Evolutionary conservation across 1,284 basidiomycete species (phyloP).

Genomic region (Papiliotrema nemorosa): DNA sequence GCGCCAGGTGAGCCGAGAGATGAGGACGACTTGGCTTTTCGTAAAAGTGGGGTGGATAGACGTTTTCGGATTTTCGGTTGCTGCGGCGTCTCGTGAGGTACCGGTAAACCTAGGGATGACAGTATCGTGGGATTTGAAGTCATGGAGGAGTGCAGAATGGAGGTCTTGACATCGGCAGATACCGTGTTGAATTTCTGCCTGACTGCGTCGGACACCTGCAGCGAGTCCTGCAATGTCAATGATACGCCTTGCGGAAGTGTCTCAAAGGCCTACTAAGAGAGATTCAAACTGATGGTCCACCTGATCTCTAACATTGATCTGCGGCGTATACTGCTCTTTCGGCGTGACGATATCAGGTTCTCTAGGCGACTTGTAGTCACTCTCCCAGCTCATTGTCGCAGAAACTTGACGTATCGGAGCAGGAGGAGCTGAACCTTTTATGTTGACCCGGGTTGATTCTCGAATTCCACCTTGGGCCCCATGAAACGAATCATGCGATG

Average conservation of each 20-base stretch:
- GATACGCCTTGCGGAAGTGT: neutral
- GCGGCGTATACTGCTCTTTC: slow-evolving; percentile 7
- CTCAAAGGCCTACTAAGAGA: slow-evolving; percentile 34
- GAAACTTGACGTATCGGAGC: neutral
- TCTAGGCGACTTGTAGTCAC: slow-evolving; percentile 11
- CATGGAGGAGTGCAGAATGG: slow-evolving; percentile 37
- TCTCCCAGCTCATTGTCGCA: neutral
- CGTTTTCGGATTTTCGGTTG: slow-evolving; percentile 32
- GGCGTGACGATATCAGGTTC: slow-evolving; percentile 20
- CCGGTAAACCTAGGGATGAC: slow-evolving; percentile 33
- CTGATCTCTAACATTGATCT: slow-evolving; percentile 14
- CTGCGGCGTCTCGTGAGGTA: slow-evolving; percentile 12
- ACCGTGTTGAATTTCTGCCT: slow-evolving; percentile 42
- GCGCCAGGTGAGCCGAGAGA: slow-evolving; percentile 20
- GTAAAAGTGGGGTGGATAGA: slow-evolving; percentile 37
- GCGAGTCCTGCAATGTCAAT: slow-evolving; percentile 25
- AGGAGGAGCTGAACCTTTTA: slow-evolving; percentile 5
- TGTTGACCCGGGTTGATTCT: slow-evolving; percentile 18
- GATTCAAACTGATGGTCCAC: slow-evolving; percentile 39
- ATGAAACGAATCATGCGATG: neutral
- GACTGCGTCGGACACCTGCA: slow-evolving; percentile 40
- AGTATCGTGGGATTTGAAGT: slow-evolving; percentile 40
- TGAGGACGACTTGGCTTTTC: slow-evolving; percentile 38
- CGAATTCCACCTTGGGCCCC: slow-evolving; percentile 3
- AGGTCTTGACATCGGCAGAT: slow-evolving; percentile 38